A percentile compares a stretch with the other conserved stretches of the same genome.
Conservation (phyloP, 768 basidiomycete genomes). For the Rhodotorula toruloides region DNA sequence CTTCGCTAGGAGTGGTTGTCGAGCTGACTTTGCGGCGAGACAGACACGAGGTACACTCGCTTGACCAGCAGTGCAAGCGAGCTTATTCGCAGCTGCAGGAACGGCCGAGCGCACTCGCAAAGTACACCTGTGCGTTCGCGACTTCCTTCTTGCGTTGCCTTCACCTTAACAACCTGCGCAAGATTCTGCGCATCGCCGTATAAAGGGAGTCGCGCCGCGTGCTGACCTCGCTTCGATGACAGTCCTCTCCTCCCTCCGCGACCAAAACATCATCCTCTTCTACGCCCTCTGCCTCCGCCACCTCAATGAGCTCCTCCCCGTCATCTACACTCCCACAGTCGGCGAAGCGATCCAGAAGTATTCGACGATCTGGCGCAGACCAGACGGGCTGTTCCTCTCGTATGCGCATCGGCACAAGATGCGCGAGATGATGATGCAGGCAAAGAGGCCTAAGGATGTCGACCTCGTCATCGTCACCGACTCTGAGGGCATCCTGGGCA, state of each 20-base stretch:
- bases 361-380: constrained; percentile 71
- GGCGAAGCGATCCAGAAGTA: constrained; percentile 55
- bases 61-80: constrained; percentile 69
- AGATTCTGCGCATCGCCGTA: too few relatives aligned
- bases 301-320: constrained; percentile 56
- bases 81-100: constrained; percentile 53
- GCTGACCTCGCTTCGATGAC: too few relatives aligned
- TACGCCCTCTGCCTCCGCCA: constrained; percentile 61
- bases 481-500: constrained; percentile 77
- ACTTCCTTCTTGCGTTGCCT: constrained; percentile 53
- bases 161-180: too few relatives aligned
- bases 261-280: constrained; percentile 72
- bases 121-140: constrained; percentile 30
- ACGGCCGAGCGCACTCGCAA: constrained; percentile 11
- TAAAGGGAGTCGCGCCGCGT: too few relatives aligned
- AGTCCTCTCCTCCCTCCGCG: constrained; percentile 53
- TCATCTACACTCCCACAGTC: constrained; percentile 56
- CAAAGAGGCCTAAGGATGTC: constrained; percentile 46
- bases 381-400: constrained; percentile 69
- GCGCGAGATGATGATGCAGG: constrained; percentile 46
- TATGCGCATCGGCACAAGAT: constrained; percentile 56
- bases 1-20: background rate
- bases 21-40: constrained; percentile 15
- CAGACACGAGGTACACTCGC: constrained; percentile 53
- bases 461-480: constrained; percentile 80